Conservation (phyloP, 2,329 filamentous ascomycete genomes). For the Aspergillus ruber region DNA sequence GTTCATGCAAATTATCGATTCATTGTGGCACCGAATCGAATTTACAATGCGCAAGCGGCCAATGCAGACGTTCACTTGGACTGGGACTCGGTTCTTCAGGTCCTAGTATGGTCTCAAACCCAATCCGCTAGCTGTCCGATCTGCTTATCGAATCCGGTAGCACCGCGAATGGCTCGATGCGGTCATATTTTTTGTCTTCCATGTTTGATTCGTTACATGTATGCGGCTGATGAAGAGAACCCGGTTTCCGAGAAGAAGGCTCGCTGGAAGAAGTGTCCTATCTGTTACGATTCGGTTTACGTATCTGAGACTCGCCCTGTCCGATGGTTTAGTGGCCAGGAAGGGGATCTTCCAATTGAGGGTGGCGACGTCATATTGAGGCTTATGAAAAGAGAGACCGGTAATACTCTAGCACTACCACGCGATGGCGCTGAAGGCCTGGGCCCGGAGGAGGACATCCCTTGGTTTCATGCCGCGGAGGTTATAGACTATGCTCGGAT, state of each 20-base stretch:
- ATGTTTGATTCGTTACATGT: constrained; percentile 93
- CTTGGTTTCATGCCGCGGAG: constrained; percentile 92
- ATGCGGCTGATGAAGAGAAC: constrained; percentile 68
- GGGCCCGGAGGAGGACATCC: constrained; percentile 66
- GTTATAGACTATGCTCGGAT: constrained; percentile 91
- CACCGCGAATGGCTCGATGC: constrained; percentile 92
- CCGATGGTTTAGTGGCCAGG: constrained; percentile 84
- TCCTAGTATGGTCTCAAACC: constrained; percentile 82
- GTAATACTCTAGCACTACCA: constrained; percentile 80
- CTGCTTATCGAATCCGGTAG: constrained; percentile 85
- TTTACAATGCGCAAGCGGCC: constrained; percentile 71
- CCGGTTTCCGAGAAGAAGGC: constrained; percentile 60
- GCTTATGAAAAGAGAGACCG: constrained; percentile 71
- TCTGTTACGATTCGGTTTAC: constrained; percentile 91
- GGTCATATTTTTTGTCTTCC: constrained; percentile 95
- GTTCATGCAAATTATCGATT: constrained; percentile 98
- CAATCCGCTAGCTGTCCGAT: constrained; percentile 89
- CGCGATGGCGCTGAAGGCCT: constrained; percentile 70
- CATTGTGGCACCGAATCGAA: constrained; percentile 74
- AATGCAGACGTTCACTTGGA: constrained; percentile 87
- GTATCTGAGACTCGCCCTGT: constrained; percentile 84
- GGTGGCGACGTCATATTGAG: constrained; percentile 86
- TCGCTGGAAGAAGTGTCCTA: constrained; percentile 90
- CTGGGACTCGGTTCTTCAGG: constrained; percentile 85
- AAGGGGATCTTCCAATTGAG: constrained; percentile 69